Evolutionary conservation across 768 basidiomycete species (phyloP).

Genomic region (Sarcodon aspratus): DNA sequence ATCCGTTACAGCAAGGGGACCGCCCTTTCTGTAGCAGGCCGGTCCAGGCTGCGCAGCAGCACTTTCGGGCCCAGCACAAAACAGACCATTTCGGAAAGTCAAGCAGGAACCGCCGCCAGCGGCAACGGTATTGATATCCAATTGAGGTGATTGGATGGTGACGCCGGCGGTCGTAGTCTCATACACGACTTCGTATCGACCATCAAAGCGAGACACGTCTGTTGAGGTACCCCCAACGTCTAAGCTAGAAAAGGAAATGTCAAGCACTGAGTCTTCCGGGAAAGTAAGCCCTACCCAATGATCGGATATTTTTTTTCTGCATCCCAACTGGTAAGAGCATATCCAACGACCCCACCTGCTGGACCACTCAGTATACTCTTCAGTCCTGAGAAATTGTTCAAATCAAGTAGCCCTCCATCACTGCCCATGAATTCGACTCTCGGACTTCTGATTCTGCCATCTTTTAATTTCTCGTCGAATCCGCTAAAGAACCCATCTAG

Average conservation of each 20-base stretch:
- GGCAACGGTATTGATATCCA: conserved; percentile 94
- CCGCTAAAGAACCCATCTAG: conserved; percentile 87
- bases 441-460: conserved; percentile 44
- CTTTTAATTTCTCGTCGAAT: conserved; percentile 66
- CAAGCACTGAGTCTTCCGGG: neutral
- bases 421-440: conserved; percentile 94
- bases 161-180: conserved; percentile 95
- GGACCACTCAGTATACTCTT: conserved; percentile 92
- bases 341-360: conserved; percentile 94
- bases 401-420: conserved; percentile 77
- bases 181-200: conserved; percentile 85
- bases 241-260: conserved; percentile 30
- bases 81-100: conserved; percentile 83
- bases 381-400: conserved; percentile 80
- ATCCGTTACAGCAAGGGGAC: conserved; percentile 85
- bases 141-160: conserved; percentile 83
- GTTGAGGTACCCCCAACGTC: conserved; percentile 96
- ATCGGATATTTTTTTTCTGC: conserved; percentile 56
- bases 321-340: conserved; percentile 89
- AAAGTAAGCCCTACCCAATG: conserved; percentile 53
- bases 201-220: conserved; percentile 89
- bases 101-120: conserved; percentile 91
- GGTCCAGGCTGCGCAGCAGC: conserved; percentile 94
- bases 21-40: conserved; percentile 88
- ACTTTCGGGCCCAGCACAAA: conserved; percentile 85